Evolutionary conservation across 352 stramenopile genomes (phyloP).

Genomic region (Phytophthora cryptogea): DNA sequence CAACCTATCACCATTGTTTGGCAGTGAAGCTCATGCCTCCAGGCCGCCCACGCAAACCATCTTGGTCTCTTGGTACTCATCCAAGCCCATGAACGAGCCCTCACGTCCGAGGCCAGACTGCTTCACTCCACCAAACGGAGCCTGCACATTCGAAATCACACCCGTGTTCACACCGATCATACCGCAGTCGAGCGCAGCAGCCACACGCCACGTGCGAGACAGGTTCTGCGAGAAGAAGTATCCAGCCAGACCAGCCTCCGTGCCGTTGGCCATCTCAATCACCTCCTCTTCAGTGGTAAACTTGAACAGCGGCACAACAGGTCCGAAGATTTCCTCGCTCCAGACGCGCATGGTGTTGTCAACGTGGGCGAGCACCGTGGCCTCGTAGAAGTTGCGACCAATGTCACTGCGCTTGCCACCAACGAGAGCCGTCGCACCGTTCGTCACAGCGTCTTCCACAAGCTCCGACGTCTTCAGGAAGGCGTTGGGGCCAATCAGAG

Average conservation of each 20-base stretch:
- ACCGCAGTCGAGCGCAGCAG: slow-evolving; percentile 88
- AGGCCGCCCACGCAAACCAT: slow-evolving; percentile 90
- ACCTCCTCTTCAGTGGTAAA: slow-evolving; percentile 97
- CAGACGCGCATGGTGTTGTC: slow-evolving; percentile 88
- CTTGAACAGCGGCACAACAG: slow-evolving; percentile 91
- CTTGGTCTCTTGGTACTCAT: slow-evolving; percentile 98
- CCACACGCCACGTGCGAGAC: slow-evolving; percentile 87
- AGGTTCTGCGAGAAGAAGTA: slow-evolving; percentile 96
- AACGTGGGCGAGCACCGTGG: slow-evolving; percentile 92
- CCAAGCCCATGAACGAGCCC: slow-evolving; percentile 86
- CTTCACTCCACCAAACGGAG: slow-evolving; percentile 91
- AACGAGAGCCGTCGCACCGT: slow-evolving; percentile 88
- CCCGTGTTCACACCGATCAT: slow-evolving; percentile 96
- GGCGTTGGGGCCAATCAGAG: slow-evolving; percentile 93
- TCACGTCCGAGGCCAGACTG: slow-evolving; percentile 90
- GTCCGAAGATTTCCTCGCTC: slow-evolving; percentile 96
- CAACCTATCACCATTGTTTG: background rate
- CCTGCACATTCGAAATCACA: slow-evolving; percentile 85
- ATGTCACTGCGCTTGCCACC: slow-evolving; percentile 80
- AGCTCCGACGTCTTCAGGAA: slow-evolving; percentile 88
- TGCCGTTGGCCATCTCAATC: slow-evolving; percentile 94
- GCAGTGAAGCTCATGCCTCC: slow-evolving; percentile 23
- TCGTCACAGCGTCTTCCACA: slow-evolving; percentile 89
- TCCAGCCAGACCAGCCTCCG: slow-evolving; percentile 89
- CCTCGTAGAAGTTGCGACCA: slow-evolving; percentile 92